Percentiles rank a stretch among this genome's conserved stretches.
phyloP scores from a whole-genome alignment of 2,329 filamentous ascomycete genomes.

The Penicillium sp. region DNA sequence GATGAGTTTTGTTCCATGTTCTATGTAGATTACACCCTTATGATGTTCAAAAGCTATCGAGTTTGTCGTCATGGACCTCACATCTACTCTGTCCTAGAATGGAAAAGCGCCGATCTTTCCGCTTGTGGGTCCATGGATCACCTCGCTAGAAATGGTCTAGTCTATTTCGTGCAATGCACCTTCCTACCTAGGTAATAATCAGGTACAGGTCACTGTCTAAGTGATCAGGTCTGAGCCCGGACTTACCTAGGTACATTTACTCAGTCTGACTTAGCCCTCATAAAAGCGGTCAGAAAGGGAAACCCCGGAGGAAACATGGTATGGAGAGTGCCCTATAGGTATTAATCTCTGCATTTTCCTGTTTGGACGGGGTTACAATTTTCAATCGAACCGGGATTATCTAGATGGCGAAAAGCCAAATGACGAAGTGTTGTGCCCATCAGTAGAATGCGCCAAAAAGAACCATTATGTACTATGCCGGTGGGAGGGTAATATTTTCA shows the following conservation, averaged over 20 bases:
- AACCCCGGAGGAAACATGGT: too few relatives aligned
- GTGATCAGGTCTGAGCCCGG: too few relatives aligned
- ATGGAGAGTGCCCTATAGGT: too few relatives aligned
- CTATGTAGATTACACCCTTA: neutral
- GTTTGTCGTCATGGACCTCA: conserved; percentile 3
- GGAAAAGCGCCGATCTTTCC: neutral
- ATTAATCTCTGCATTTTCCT: too few relatives aligned
- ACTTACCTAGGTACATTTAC: too few relatives aligned
- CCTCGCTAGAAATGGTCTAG: neutral
- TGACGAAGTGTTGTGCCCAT: too few relatives aligned
- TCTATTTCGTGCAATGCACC: neutral
- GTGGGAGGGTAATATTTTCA: neutral
- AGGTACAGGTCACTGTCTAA: too few relatives aligned
- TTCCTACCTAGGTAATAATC: too few relatives aligned
- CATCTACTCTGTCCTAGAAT: neutral
- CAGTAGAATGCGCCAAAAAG: neutral
- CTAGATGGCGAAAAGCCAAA: neutral
- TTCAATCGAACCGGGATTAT: neutral
- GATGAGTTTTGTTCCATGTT: neutral
- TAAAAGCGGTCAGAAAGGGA: too few relatives aligned
- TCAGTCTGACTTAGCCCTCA: too few relatives aligned
- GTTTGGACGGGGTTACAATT: too few relatives aligned
- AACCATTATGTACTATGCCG: neutral
- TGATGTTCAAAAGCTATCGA: neutral
- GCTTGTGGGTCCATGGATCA: neutral